Evolutionary conservation across 768 basidiomycete genomes (phyloP).

Genomic region (Leucocoprinus sp.): DNA sequence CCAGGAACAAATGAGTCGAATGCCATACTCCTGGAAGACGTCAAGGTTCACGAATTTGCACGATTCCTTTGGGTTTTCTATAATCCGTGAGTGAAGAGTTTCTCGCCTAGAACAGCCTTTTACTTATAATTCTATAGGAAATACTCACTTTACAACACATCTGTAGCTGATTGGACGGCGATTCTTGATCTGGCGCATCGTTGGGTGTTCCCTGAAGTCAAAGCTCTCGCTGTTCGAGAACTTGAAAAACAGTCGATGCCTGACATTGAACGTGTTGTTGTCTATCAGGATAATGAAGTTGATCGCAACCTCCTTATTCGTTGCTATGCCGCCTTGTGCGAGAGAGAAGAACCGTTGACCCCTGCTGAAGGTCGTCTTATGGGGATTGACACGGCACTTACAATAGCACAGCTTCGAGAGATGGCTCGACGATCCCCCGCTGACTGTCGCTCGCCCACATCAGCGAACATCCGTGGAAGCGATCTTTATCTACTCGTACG

Average conservation of each 20-base stretch:
- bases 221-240: conserved; percentile 45
- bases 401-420: conserved; percentile 48
- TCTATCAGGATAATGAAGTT: conserved; percentile 47
- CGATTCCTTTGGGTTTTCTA: conserved; percentile 49
- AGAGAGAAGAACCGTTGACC: conserved; percentile 40
- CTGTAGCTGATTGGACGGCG: conserved; percentile 41
- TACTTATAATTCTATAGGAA: conserved; percentile 25
- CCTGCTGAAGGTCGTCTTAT: conserved; percentile 47
- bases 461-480: conserved; percentile 21
- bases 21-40: conserved; percentile 33
- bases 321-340: conserved; percentile 43
- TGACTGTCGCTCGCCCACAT: conserved; percentile 28
- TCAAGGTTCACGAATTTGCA: conserved; percentile 32
- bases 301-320: conserved; percentile 41
- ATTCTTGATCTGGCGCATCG: conserved; percentile 45
- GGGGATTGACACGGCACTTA: conserved; percentile 48
- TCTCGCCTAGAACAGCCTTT: neutral
- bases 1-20: conserved; percentile 31
- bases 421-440: conserved; percentile 27
- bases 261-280: conserved; percentile 44
- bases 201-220: conserved; percentile 50
- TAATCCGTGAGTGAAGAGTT: conserved; percentile 32
- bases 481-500: conserved; percentile 29
- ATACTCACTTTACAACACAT: conserved; percentile 48
- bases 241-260: conserved; percentile 36